Percentiles rank a stretch among this genome's conserved stretches.
Conservation (phyloP, 2,329 filamentous ascomycete species). For the Aspergillus quadrilineatus region DNA sequence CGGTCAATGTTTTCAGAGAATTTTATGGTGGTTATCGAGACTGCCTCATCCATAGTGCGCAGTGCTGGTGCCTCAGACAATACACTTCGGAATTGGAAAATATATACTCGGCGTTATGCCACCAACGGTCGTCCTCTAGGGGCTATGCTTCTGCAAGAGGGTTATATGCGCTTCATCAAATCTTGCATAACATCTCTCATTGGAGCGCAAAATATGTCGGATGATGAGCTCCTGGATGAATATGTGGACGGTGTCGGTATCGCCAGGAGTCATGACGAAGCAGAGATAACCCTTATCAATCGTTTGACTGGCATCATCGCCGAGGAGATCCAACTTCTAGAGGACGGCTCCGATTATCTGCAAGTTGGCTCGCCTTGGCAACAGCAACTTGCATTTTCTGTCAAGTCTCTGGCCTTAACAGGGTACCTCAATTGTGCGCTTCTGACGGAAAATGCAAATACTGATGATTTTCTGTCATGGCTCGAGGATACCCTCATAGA, state of each 20-base stretch:
- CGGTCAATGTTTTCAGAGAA: slow-evolving; percentile 75
- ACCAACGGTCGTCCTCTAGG: slow-evolving; percentile 77
- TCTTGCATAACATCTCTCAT: slow-evolving; percentile 72
- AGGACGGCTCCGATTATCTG: slow-evolving; percentile 87
- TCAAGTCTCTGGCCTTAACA: slow-evolving; percentile 78
- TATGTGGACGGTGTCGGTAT: slow-evolving; percentile 62
- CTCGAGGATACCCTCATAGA: slow-evolving; percentile 80
- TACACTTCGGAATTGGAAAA: slow-evolving; percentile 79
- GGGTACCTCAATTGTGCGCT: slow-evolving; percentile 83
- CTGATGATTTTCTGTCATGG: slow-evolving; percentile 77
- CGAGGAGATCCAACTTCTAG: slow-evolving; percentile 81
- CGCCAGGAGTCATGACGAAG: slow-evolving; percentile 39
- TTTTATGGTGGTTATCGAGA: slow-evolving; percentile 83
- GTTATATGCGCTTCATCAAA: slow-evolving; percentile 81
- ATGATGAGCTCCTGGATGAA: slow-evolving; percentile 69
- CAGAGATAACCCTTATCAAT: slow-evolving; percentile 49
- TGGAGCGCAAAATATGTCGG: slow-evolving; percentile 59
- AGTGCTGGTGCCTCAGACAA: slow-evolving; percentile 69
- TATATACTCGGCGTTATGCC: slow-evolving; percentile 79
- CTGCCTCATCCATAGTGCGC: slow-evolving; percentile 83
- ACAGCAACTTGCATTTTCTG: slow-evolving; percentile 78
- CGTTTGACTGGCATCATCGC: slow-evolving; percentile 69
- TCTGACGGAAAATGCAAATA: slow-evolving; percentile 78
- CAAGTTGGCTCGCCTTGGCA: slow-evolving; percentile 82
- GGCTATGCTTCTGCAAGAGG: slow-evolving; percentile 85